These are phyloP conservation scores for Leersia perrieri DNA, from an alignment of 176 grass and related monocot species.

Conservation along the genomic window DNA sequence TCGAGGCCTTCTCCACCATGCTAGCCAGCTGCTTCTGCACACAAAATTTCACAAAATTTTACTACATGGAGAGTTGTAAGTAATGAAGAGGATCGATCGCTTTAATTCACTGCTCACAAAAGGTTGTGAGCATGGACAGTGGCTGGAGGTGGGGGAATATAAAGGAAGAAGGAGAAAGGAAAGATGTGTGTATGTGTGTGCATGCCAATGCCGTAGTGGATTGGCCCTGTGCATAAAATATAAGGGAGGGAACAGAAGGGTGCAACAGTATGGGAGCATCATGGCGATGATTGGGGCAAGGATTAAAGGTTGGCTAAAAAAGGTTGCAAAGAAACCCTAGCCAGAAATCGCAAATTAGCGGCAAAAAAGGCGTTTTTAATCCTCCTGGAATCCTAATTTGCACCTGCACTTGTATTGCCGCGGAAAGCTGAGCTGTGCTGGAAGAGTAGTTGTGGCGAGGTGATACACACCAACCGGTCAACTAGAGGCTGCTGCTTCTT, in stretches of 20 bases:
- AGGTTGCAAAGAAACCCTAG: constrained; percentile 44
- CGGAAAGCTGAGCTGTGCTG: constrained; percentile 10
- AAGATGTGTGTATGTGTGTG: no score
- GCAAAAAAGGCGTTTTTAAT: not conserved
- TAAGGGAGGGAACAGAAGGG: constrained; percentile 45
- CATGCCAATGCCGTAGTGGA: constrained; percentile 29
- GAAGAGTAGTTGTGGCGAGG: constrained; percentile 14
- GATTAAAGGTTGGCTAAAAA: constrained; percentile 1
- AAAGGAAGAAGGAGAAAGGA: constrained; percentile 12
- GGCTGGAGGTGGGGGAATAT: constrained; percentile 15
- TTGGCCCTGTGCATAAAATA: constrained; percentile 71
- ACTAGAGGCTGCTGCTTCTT: not conserved
- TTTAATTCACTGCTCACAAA: constrained; percentile 13
- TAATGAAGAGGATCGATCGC: no score
- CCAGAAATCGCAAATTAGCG: constrained; percentile 28
- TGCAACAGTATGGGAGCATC: constrained; percentile 45
- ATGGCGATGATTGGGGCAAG: constrained; percentile 50
- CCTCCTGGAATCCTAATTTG: constrained; percentile 6
- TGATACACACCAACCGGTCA: not conserved
- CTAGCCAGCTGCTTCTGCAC: constrained; percentile 88
- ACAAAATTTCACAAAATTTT: no score
- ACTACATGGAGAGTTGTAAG: no score
- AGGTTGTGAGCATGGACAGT: constrained; percentile 34
- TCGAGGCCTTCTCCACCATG: constrained; percentile 98
- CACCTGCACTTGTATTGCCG: not conserved